phyloP scores from a whole-genome alignment of 208 protist genomes.

The Zelonia costaricensis region DNA sequence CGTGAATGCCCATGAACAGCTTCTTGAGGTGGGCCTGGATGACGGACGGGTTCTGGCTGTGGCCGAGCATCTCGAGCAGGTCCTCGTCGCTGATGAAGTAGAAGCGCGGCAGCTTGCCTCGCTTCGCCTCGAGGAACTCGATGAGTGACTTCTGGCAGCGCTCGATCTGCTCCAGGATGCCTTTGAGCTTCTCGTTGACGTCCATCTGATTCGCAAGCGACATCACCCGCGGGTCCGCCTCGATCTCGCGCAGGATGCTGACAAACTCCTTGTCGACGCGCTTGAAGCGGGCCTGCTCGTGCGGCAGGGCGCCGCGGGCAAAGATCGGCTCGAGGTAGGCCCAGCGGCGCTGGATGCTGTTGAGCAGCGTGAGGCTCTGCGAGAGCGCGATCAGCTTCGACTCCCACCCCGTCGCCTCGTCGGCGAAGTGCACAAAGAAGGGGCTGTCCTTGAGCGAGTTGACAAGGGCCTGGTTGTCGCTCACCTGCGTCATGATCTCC shows the following conservation, averaged over 20 bases:
- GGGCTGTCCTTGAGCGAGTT: conserved; percentile 95
- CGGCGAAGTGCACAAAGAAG: conserved; percentile 93
- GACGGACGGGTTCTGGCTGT: conserved; percentile 90
- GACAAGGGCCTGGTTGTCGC: conserved; percentile 96
- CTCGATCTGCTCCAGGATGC: conserved; percentile 95
- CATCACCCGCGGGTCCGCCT: conserved; percentile 92
- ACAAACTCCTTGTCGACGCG: conserved; percentile 96
- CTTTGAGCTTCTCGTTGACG: conserved; percentile 84
- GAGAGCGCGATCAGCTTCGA: conserved; percentile 87
- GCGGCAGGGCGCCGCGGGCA: conserved; percentile 93
- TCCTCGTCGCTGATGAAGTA: conserved; percentile 99
- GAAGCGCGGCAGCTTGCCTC: conserved; percentile 94
- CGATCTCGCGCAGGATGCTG: conserved; percentile 88
- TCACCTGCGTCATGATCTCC: conserved; percentile 94
- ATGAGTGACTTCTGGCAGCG: conserved; percentile 96
- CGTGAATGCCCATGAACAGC: conserved; percentile 94
- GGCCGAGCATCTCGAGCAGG: conserved; percentile 97
- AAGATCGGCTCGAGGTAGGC: conserved; percentile 99
- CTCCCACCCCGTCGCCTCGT: conserved; percentile 92
- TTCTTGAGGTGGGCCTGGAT: conserved; percentile 94
- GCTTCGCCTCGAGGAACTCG: conserved; percentile 98
- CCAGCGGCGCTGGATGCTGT: conserved; percentile 97
- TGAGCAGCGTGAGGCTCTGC: conserved; percentile 85
- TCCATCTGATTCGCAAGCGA: conserved; percentile 82
- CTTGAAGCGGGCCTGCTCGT: conserved; percentile 96